A percentile compares a stretch with the other conserved stretches of the same genome.
phyloP scores from a whole-genome alignment of 2,329 filamentous ascomycete genomes.

The Pyrenophora tritici-repentis region DNA sequence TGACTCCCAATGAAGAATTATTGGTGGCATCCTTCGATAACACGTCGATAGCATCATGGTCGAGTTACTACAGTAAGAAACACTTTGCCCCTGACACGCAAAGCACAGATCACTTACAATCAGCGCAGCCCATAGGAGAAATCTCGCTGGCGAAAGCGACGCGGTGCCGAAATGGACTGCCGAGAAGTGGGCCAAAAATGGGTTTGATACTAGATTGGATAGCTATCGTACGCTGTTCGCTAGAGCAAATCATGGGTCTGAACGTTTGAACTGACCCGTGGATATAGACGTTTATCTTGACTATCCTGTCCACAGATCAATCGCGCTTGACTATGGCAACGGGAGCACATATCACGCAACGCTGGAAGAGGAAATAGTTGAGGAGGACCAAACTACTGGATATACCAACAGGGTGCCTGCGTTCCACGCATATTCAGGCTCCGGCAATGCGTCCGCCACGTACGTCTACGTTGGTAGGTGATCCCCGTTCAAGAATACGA shows the following conservation, averaged over 20 bases:
- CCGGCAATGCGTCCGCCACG: constrained; percentile 52
- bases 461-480: constrained; percentile 52
- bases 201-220: constrained; percentile 38
- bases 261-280: background rate
- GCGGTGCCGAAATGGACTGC: constrained; percentile 47
- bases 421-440: constrained; percentile 55
- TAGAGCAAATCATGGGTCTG: background rate
- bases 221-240: constrained; percentile 34
- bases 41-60: constrained; percentile 43
- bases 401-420: constrained; percentile 49
- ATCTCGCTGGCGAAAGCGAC: constrained; percentile 38
- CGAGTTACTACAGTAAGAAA: constrained; percentile 39
- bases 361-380: constrained; percentile 39
- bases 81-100: background rate
- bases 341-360: constrained; percentile 33
- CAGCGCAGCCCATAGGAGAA: constrained; percentile 30
- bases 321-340: constrained; percentile 38
- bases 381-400: constrained; percentile 37
- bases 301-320: constrained; percentile 43
- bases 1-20: constrained; percentile 43
- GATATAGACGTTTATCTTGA: constrained; percentile 27
- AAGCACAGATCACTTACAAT: background rate
- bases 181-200: constrained; percentile 37
- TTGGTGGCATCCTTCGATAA: constrained; percentile 48
- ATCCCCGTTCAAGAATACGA: background rate